Evolutionary conservation across 2,329 filamentous ascomycete species (phyloP).

Genomic region (Tolypocladium tropicale): DNA sequence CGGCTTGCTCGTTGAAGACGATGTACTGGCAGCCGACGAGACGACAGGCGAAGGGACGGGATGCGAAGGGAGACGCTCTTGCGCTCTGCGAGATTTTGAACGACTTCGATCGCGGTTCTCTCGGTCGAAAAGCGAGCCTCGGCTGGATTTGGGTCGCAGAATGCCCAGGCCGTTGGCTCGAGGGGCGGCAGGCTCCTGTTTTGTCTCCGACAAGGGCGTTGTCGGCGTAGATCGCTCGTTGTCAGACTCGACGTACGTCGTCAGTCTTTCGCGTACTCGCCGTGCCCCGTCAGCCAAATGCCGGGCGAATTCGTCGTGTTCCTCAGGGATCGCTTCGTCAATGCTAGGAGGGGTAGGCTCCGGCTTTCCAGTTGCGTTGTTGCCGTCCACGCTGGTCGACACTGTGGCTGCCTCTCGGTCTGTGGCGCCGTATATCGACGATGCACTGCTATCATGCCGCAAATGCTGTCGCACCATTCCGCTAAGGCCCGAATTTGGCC

Average conservation of each 20-base stretch:
- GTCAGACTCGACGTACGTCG: constrained; percentile 57
- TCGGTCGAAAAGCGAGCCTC: constrained; percentile 49
- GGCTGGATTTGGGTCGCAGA: constrained; percentile 56
- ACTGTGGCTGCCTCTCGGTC: constrained; percentile 15
- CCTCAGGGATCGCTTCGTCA: constrained; percentile 17
- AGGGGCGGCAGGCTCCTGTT: constrained; percentile 19
- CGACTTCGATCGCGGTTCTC: constrained; percentile 27
- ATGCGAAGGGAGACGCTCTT: constrained; percentile 40
- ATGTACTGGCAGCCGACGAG: constrained; percentile 26
- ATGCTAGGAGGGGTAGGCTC: background rate
- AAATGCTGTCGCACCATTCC: constrained; percentile 79
- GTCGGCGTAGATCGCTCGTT: constrained; percentile 23
- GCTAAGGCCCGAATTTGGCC: constrained; percentile 58
- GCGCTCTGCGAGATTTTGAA: constrained; percentile 50
- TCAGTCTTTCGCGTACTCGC: constrained; percentile 63
- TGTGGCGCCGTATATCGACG: constrained; percentile 59
- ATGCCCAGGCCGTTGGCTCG: constrained; percentile 51
- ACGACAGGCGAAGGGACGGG: background rate
- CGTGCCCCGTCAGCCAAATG: constrained; percentile 62
- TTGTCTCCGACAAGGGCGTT: constrained; percentile 24
- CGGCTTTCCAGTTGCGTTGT: background rate
- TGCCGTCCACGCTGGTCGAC: background rate
- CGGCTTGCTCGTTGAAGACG: constrained; percentile 28
- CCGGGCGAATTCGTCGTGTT: constrained; percentile 61
- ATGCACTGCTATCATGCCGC: constrained; percentile 68